These are phyloP conservation scores for Penicillium freii DNA, from an alignment of 2,329 filamentous ascomycete species.

Conservation along the genomic window DNA sequence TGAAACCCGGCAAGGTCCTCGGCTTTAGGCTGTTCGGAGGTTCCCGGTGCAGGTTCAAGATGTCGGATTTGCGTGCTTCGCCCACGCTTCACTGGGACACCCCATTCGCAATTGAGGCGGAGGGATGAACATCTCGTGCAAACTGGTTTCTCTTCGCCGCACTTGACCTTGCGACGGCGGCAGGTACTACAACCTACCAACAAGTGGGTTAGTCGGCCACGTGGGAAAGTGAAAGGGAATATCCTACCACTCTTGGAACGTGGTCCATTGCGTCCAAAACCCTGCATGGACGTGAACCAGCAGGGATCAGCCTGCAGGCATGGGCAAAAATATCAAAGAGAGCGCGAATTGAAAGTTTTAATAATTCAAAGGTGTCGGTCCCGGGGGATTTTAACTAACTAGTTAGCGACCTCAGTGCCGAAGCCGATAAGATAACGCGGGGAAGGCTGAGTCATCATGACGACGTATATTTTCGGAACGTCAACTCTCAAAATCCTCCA, in stretches of 20 bases:
- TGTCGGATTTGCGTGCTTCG: slow-evolving; percentile 25
- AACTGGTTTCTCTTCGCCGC: slow-evolving; percentile 35
- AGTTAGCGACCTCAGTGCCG: not conserved
- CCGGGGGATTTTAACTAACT: too few relatives aligned
- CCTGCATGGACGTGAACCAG: slow-evolving; percentile 25
- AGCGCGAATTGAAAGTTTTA: not conserved
- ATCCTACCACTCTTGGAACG: slow-evolving; percentile 40
- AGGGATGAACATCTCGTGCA: slow-evolving; percentile 35
- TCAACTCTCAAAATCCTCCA: too few relatives aligned
- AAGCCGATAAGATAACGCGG: slow-evolving; percentile 8
- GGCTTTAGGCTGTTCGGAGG: slow-evolving; percentile 12
- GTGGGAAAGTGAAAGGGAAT: not conserved
- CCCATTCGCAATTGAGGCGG: slow-evolving; percentile 37
- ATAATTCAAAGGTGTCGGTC: not conserved
- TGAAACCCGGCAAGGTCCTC: slow-evolving; percentile 11
- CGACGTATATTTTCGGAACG: too few relatives aligned
- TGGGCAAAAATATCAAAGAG: slow-evolving; percentile 1
- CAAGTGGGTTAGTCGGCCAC: not conserved
- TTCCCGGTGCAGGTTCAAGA: slow-evolving; percentile 26
- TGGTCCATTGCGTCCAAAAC: slow-evolving; percentile 35
- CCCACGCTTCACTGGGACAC: slow-evolving; percentile 30
- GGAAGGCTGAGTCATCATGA: slow-evolving; percentile 8
- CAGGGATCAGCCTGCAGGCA: slow-evolving; percentile 15
- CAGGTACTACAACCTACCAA: slow-evolving; percentile 40
- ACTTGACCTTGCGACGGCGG: slow-evolving; percentile 38